These are phyloP conservation scores for Podaxis pistillaris DNA, from an alignment of 768 basidiomycete species.

Conservation along the genomic window DNA sequence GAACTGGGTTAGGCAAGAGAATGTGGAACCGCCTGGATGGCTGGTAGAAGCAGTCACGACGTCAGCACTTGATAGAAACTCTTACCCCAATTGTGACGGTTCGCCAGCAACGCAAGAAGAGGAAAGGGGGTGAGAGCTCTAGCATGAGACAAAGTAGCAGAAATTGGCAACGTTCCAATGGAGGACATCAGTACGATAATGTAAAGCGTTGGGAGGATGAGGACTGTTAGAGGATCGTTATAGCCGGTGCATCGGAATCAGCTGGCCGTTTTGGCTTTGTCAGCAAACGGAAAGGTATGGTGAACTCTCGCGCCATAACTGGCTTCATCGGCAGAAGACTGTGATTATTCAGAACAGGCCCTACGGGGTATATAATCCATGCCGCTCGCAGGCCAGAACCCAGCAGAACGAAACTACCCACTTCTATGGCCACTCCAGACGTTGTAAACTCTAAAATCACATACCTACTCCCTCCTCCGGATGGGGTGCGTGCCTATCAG, in stretches of 20 bases:
- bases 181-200: background rate
- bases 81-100: background rate
- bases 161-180: background rate
- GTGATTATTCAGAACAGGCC: background rate
- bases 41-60: background rate
- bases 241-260: background rate
- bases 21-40: background rate
- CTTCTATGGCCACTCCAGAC: constrained; percentile 6
- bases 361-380: background rate
- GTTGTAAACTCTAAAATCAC: constrained; percentile 3
- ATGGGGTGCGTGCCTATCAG: constrained; percentile 25
- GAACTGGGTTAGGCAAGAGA: background rate
- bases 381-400: background rate
- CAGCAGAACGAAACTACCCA: background rate
- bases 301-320: constrained; percentile 7
- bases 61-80: background rate
- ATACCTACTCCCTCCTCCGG: constrained; percentile 22
- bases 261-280: background rate
- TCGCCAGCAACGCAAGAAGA: background rate
- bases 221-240: background rate
- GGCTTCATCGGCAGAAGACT: constrained; percentile 5
- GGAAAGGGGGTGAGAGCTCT: background rate
- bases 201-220: background rate
- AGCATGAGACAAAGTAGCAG: background rate
- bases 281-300: constrained; percentile 8